A percentile compares a stretch with the other conserved stretches of the same genome.
Conservation (phyloP, 495 filamentous ascomycete species). For the Massariosphaeria phaeospora region DNA sequence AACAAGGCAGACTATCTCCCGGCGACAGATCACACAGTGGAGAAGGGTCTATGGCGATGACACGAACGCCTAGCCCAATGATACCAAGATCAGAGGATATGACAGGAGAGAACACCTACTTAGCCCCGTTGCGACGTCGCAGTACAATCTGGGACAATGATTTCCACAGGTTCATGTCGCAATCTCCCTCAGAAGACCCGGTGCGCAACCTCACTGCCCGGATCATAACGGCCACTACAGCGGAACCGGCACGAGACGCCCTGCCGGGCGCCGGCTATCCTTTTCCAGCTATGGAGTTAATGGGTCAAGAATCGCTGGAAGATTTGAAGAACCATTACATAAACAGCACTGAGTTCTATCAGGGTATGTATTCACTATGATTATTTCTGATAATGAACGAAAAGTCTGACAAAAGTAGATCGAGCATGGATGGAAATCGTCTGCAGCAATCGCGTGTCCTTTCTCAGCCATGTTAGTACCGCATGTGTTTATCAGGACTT, state of each 20-base stretch:
- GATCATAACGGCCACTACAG: conserved; percentile 17
- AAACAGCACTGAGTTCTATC: conserved; percentile 2
- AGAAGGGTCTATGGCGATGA: background rate
- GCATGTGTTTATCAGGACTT: conserved; percentile 27
- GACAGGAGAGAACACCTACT: background rate
- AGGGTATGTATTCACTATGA: too few species aligned
- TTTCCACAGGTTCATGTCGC: conserved; percentile 17
- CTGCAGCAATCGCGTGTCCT: conserved; percentile 24
- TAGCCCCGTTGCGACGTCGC: conserved; percentile 7
- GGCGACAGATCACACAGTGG: conserved; percentile 7
- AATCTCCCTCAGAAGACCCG: conserved; percentile 15
- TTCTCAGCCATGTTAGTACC: conserved; percentile 26
- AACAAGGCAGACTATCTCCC: conserved; percentile 13
- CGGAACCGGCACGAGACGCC: conserved; percentile 9
- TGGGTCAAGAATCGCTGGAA: conserved; percentile 10
- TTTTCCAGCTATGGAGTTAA: conserved; percentile 1
- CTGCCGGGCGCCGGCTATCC: conserved; percentile 16
- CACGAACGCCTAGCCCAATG: conserved; percentile 23
- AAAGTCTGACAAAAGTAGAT: conserved; percentile 8
- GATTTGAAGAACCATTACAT: conserved; percentile 23
- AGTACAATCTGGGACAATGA: conserved; percentile 23
- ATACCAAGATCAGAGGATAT: conserved; percentile 7
- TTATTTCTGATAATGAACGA: too few species aligned
- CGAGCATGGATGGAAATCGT: conserved; percentile 22
- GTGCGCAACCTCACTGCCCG: conserved; percentile 18